These are phyloP conservation scores for Oryza officinalis DNA, from an alignment of 176 grass and related monocot species.

Conservation along the genomic window DNA sequence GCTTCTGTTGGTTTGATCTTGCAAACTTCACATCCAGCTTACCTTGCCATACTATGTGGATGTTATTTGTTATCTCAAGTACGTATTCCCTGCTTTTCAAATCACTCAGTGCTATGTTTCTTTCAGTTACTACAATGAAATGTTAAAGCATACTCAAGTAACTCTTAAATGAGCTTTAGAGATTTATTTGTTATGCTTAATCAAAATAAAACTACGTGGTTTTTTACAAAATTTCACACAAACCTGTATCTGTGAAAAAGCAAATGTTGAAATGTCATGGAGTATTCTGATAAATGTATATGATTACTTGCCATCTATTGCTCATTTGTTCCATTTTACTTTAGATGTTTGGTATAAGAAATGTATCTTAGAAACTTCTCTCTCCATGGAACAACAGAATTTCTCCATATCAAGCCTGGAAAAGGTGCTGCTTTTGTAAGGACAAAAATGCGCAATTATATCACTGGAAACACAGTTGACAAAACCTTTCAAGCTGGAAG, in stretches of 20 bases:
- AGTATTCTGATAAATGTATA: background rate
- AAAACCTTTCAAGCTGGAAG: conserved; percentile 99
- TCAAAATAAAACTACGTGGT: too few species aligned
- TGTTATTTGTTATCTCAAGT: too few species aligned
- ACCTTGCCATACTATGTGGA: too few species aligned
- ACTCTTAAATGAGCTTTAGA: background rate
- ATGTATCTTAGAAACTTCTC: background rate
- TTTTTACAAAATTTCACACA: too few species aligned
- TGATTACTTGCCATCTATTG: background rate
- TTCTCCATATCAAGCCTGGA: conserved; percentile 97
- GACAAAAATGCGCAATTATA: conserved; percentile 87
- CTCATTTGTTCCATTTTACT: background rate
- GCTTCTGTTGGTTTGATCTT: too few species aligned
- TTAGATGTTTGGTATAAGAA: background rate
- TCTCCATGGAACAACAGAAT: conserved; percentile 57
- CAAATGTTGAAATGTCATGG: too few species aligned
- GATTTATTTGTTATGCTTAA: background rate
- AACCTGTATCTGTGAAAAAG: too few species aligned
- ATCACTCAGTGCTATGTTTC: too few species aligned
- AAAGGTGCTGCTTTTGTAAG: conserved; percentile 98
- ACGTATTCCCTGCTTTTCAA: too few species aligned
- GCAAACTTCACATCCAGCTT: too few species aligned
- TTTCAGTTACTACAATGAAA: background rate
- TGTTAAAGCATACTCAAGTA: background rate
- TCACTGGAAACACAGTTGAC: conserved; percentile 93